Base-by-base conservation (phyloP, 495 filamentous ascomycete species). In the Penicillium goetzii region DNA sequence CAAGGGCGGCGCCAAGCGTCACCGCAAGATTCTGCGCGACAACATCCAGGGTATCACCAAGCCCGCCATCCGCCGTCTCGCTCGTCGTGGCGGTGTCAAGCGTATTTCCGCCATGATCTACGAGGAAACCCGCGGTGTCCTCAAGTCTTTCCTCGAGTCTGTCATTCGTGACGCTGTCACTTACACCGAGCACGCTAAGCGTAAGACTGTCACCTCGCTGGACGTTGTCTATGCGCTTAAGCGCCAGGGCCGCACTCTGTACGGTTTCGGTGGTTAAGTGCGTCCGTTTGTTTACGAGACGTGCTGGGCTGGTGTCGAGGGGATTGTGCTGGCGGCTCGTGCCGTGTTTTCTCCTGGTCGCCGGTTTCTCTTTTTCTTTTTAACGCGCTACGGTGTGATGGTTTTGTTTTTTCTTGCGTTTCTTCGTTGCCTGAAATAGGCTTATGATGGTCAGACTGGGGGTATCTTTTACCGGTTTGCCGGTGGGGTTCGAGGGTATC, bases 21-120 rank as follows among this genome's bases (percentile, higher is more conserved):
- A 97, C 81, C 90, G 95, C 73, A 99, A 98, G 90, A 97, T 99
- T 84, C 86, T 99, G 77, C 92, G 94, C 78, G 94, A 98, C 89
- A 98, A 97, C 89, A 97, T 98, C 79, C 94, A 97, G 76, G 87
- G 87, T 74, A 88, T 90, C 76, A 90, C 87, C 74, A 88, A 88
- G 80, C 86, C 87, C 63, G 87, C 86, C 60, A 89, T 90, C 75
- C 86, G 86, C 59, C 86, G 86, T 87, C 83, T 86, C 57, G 85
- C 81, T 49, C 84, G 81, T 64, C 83, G 83, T 85, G 80, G 83
- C 54, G 83, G 83, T 81, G 83, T 86, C 77, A 86, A 88, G 83
- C 86, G 85, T 84, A 86, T 85, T 72, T 86, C 85, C 62, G 85
- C 85, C 67, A 86, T 88, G 86, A 88, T 88, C 78, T 88, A 88